Evolutionary conservation across 1,139 yeast species (phyloP), one percentile per base, ranked within the genome.

Genomic region (Saccharomyces hybrid): DNA sequence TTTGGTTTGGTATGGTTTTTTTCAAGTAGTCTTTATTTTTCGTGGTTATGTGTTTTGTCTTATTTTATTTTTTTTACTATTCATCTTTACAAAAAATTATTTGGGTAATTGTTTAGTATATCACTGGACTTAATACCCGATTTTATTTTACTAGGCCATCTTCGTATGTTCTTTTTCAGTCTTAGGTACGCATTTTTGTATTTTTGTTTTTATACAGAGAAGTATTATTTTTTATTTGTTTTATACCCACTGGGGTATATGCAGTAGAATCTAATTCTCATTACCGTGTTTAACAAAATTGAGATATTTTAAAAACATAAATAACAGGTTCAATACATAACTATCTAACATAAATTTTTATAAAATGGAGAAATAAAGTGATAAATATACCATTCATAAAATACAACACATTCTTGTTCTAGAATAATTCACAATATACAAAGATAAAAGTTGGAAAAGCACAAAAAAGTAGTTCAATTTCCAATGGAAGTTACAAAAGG

Each of bases 321-420:
- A 21, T 14, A 34, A 19, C 21, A 34, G 42, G 9, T 34, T 34
- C 19, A 16, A 38, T 38, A 38, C 44, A 38, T 38, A 16, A 38
- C 44, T 3, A 11, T 38, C 24, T 38, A 38, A 38, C 44, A 19
- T 38, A 16, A 7, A 38, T 16, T 38, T 14, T 9, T 38, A 38
- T 38, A 16, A 38, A 38, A 19, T 16, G 44, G 26, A 38, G 19
- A 16, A 38, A 19, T 9, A 16, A 12, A 38, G 47, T 49, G 61
- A 58, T 26, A 79, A 38, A 21, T 38, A 38, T 38, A 19, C 11
- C 24, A 11, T 9, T 38, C 19, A 5, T 38, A 38, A 38, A 38
- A 24, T 19, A 38, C 44, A 38, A 38, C 44, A 38, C 9, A 38
- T 38, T 19, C 44, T 38, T 19, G 6, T 38, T 38, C 19, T 38